phyloP scores from a whole-genome alignment of 2,329 filamentous ascomycete species.

The Ilyonectria sp. region DNA sequence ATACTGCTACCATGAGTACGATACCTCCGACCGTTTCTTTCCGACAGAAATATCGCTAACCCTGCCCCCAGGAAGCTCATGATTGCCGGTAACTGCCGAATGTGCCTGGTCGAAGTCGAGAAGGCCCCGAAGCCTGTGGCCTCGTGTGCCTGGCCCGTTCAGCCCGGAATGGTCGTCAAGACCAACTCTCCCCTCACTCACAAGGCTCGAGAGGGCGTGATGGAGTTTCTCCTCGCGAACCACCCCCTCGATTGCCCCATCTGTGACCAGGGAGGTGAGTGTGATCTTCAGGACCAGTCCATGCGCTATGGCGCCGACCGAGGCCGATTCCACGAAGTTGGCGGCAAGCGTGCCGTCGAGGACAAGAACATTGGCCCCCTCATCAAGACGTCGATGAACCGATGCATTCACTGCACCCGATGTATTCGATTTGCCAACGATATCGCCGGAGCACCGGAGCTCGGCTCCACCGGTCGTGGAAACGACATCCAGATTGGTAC shows the following conservation, averaged over 20 bases:
- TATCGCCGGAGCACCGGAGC: slow-evolving; percentile 93
- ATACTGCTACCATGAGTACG: slow-evolving; percentile 99
- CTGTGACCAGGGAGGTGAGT: slow-evolving; percentile 99
- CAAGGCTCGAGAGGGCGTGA: slow-evolving; percentile 98
- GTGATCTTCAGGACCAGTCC: slow-evolving; percentile 98
- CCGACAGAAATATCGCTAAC: slow-evolving; percentile 58
- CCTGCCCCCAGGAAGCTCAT: slow-evolving; percentile 83
- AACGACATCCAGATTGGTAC: slow-evolving; percentile 99
- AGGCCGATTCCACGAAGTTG: slow-evolving; percentile 95
- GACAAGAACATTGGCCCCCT: slow-evolving; percentile 99
- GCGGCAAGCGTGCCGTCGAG: slow-evolving; percentile 96
- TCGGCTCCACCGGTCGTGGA: slow-evolving; percentile 94
- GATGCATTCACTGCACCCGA: slow-evolving; percentile 98
- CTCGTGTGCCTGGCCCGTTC: slow-evolving; percentile 98
- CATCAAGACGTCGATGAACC: slow-evolving; percentile 99
- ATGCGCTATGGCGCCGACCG: slow-evolving; percentile 98
- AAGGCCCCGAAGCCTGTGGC: slow-evolving; percentile 96
- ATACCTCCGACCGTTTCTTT: slow-evolving; percentile 47
- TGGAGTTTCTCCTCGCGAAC: slow-evolving; percentile 98
- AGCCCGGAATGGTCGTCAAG: slow-evolving; percentile 99
- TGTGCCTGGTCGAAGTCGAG: slow-evolving; percentile 99
- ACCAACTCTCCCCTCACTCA: slow-evolving; percentile 96
- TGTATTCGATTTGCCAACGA: slow-evolving; percentile 99
- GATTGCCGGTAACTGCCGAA: slow-evolving; percentile 99
- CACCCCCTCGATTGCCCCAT: slow-evolving; percentile 97